Evolutionary conservation across 352 stramenopile genomes (phyloP).

Genomic region (Globisporangium canariense): DNA sequence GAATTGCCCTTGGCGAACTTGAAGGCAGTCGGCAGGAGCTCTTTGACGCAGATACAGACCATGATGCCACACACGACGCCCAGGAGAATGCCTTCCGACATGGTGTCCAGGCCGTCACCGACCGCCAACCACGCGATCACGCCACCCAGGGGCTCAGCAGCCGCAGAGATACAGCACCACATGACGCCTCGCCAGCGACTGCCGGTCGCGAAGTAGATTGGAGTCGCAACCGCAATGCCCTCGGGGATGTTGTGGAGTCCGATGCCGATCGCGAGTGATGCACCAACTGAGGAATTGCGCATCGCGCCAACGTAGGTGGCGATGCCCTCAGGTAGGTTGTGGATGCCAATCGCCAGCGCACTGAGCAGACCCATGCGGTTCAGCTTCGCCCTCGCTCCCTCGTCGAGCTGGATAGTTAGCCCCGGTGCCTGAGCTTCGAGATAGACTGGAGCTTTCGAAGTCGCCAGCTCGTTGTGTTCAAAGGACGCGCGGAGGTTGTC

Average conservation of each 20-base stretch:
- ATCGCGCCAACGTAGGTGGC: constrained; percentile 92
- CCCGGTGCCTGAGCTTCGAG: constrained; percentile 28
- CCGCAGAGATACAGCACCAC: constrained; percentile 85
- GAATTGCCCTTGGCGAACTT: constrained; percentile 86
- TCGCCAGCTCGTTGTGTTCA: constrained; percentile 20
- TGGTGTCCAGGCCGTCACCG: constrained; percentile 61
- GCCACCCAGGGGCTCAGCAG: constrained; percentile 90
- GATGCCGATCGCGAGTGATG: constrained; percentile 92
- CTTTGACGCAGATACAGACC: constrained; percentile 89
- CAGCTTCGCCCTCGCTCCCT: constrained; percentile 47
- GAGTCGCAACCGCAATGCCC: constrained; percentile 92
- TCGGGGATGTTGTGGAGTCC: constrained; percentile 97
- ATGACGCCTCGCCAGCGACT: constrained; percentile 93
- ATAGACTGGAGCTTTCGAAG: constrained; percentile 21
- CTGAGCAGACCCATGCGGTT: constrained; percentile 89
- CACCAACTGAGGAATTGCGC: constrained; percentile 86
- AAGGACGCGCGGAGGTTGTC: constrained; percentile 33
- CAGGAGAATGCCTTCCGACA: constrained; percentile 88
- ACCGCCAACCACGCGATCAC: constrained; percentile 86
- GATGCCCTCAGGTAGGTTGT: constrained; percentile 97
- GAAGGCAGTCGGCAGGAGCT: constrained; percentile 92
- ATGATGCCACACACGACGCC: constrained; percentile 93
- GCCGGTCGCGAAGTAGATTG: constrained; percentile 96
- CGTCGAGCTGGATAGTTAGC: constrained; percentile 35
- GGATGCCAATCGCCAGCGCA: constrained; percentile 90